A percentile compares a stretch with the other conserved stretches of the same genome.
phyloP scores from a whole-genome alignment of 2,329 filamentous ascomycete genomes.

The Cryphonectria radicalis region DNA sequence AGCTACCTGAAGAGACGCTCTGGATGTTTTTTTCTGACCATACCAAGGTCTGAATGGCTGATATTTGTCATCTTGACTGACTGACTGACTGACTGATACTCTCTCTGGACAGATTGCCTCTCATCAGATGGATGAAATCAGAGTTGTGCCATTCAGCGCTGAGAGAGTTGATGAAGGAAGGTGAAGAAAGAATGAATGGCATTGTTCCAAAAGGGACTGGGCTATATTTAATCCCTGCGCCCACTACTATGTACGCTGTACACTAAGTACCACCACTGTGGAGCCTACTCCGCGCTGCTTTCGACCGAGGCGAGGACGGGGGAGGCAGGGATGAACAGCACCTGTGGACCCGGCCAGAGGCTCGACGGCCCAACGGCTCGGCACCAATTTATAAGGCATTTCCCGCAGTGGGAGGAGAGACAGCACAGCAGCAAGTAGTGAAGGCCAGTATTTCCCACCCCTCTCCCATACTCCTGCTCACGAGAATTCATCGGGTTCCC shows the following conservation, averaged over 20 bases:
- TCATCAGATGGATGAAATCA: neutral
- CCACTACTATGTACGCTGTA: too few relatives aligned
- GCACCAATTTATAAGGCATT: conserved; percentile 25
- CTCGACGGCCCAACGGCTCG: conserved; percentile 27
- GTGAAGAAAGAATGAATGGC: too few relatives aligned
- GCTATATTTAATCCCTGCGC: neutral
- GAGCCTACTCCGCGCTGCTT: conserved; percentile 10
- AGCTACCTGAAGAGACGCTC: neutral
- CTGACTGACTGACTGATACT: neutral
- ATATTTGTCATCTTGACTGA: neutral
- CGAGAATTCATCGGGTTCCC: neutral
- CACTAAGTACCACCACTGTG: neutral
- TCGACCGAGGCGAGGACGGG: conserved; percentile 6
- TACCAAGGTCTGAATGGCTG: neutral
- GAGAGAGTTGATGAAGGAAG: too few relatives aligned
- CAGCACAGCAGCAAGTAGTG: neutral
- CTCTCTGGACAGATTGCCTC: neutral
- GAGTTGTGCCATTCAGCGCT: too few relatives aligned
- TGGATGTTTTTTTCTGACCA: neutral
- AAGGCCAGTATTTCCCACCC: neutral
- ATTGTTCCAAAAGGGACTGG: neutral
- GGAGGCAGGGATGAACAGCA: neutral
- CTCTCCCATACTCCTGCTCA: neutral
- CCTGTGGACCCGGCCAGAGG: neutral
- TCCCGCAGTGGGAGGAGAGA: neutral